Evolutionary conservation across 1,284 basidiomycete genomes (phyloP).

Genomic region (Inonotus obliquus): DNA sequence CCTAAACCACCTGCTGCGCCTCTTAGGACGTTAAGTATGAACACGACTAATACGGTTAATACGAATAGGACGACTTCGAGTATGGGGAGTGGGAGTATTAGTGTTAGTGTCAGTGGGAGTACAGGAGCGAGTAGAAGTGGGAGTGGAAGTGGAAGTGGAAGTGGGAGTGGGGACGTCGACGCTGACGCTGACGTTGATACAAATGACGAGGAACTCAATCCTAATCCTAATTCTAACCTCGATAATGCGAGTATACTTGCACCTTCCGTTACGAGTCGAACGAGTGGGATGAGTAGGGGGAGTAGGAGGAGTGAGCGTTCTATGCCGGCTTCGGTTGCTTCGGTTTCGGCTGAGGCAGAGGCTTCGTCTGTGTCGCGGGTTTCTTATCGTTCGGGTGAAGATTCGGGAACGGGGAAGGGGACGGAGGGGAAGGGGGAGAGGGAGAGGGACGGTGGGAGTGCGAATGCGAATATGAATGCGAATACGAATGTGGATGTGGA

Average conservation of each 20-base stretch:
- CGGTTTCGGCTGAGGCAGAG: no score
- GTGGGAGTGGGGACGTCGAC: not conserved
- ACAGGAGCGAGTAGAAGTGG: not conserved
- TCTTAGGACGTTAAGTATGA: not conserved
- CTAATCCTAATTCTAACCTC: not conserved
- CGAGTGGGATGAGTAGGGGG: not conserved
- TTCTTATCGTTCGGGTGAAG: not conserved
- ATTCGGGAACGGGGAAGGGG: not conserved
- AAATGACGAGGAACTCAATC: not conserved
- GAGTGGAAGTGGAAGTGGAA: not conserved
- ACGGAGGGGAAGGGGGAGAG: not conserved
- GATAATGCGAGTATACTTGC: not conserved
- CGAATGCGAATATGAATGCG: not conserved
- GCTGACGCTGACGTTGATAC: not conserved
- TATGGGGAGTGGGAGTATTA: not conserved
- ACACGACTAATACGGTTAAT: not conserved
- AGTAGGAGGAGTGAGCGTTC: not conserved
- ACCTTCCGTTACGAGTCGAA: not conserved
- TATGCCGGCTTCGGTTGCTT: not conserved
- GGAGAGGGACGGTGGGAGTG: not conserved
- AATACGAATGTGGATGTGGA: not conserved
- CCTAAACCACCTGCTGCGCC: conserved; percentile 6
- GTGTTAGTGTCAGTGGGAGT: not conserved
- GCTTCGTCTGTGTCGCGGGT: not conserved
- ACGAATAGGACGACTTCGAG: not conserved